Percentiles rank a stretch among this genome's conserved stretches.
Conservation (phyloP, 495 filamentous ascomycete species). For the Penicillium steckii region DNA sequence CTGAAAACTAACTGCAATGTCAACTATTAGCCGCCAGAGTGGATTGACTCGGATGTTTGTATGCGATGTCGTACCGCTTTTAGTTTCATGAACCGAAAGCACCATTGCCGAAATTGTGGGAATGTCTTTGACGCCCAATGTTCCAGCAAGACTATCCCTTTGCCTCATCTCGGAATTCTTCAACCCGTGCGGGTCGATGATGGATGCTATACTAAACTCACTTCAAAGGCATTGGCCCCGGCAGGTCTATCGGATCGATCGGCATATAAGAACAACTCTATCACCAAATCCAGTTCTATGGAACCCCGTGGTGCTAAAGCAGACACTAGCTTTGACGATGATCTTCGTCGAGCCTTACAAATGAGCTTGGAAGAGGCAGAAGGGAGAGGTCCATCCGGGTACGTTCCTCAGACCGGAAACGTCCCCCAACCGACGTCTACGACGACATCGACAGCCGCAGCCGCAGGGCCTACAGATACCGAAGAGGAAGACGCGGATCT, state of each 20-base stretch:
- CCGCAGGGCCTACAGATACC: slow-evolving; percentile 31
- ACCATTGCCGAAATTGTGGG: slow-evolving; percentile 96
- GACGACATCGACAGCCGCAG: not conserved
- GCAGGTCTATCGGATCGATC: slow-evolving; percentile 43
- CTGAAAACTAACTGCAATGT: slow-evolving; percentile 11
- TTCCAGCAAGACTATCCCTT: slow-evolving; percentile 80
- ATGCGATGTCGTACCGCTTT: slow-evolving; percentile 96
- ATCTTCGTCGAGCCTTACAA: slow-evolving; percentile 85
- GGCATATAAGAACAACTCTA: slow-evolving; percentile 51
- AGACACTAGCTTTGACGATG: slow-evolving; percentile 89
- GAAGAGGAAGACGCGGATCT: slow-evolving; percentile 82
- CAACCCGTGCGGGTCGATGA: slow-evolving; percentile 95
- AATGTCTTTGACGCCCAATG: slow-evolving; percentile 95
- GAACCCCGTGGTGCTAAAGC: slow-evolving; percentile 85
- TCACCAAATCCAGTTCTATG: slow-evolving; percentile 63
- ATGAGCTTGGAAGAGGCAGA: slow-evolving; percentile 97
- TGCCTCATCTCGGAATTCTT: slow-evolving; percentile 90
- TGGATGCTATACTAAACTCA: slow-evolving; percentile 88
- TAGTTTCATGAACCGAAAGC: slow-evolving; percentile 96
- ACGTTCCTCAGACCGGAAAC: slow-evolving; percentile 62
- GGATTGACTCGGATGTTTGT: slow-evolving; percentile 96
- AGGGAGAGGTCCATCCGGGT: slow-evolving; percentile 66
- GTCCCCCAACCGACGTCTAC: slow-evolving; percentile 21
- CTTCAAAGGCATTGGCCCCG: slow-evolving; percentile 60
- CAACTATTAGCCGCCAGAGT: slow-evolving; percentile 83